Evolutionary conservation across 495 filamentous ascomycete species (phyloP).

Genomic region (Neurospora sp.): DNA sequence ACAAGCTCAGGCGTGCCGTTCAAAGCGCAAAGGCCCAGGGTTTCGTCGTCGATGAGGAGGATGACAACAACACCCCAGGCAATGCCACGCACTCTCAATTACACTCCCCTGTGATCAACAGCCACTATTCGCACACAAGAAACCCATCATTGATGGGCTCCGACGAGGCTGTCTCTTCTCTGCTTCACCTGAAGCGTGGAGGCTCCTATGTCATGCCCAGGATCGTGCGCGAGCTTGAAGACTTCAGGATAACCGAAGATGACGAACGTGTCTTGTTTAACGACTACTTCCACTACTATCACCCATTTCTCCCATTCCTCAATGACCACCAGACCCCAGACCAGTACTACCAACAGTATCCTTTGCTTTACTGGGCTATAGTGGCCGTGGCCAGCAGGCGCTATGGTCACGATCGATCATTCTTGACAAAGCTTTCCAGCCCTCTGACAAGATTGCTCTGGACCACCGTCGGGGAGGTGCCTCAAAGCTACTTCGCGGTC

Average conservation of each 20-base stretch:
- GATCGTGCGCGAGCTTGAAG: constrained; percentile 52
- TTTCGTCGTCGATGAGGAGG: constrained; percentile 40
- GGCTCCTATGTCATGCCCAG: constrained; percentile 43
- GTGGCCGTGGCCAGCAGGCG: constrained; percentile 72
- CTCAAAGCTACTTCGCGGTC: constrained; percentile 80
- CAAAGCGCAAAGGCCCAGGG: constrained; percentile 38
- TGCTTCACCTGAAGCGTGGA: constrained; percentile 60
- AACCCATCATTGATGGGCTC: constrained; percentile 62
- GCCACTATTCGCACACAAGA: constrained; percentile 43
- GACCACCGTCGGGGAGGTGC: constrained; percentile 71
- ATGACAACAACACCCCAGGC: constrained; percentile 16
- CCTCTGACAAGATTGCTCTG: constrained; percentile 70
- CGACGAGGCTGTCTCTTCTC: constrained; percentile 73
- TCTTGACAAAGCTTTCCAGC: constrained; percentile 59
- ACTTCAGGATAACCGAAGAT: constrained; percentile 64
- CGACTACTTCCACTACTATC: constrained; percentile 72
- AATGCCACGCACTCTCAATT: constrained; percentile 35
- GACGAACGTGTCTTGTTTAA: constrained; percentile 65
- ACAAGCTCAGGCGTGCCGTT: constrained; percentile 39
- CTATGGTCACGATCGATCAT: constrained; percentile 50
- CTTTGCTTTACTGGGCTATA: constrained; percentile 80
- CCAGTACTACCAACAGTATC: constrained; percentile 61
- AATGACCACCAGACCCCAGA: constrained; percentile 61
- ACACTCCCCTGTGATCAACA: constrained; percentile 47
- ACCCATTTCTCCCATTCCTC: constrained; percentile 78